Evolutionary conservation across 768 basidiomycete species (phyloP), one percentile per base, ranked within the genome.

Genomic region (Rhodosporidiobolus sp.): DNA sequence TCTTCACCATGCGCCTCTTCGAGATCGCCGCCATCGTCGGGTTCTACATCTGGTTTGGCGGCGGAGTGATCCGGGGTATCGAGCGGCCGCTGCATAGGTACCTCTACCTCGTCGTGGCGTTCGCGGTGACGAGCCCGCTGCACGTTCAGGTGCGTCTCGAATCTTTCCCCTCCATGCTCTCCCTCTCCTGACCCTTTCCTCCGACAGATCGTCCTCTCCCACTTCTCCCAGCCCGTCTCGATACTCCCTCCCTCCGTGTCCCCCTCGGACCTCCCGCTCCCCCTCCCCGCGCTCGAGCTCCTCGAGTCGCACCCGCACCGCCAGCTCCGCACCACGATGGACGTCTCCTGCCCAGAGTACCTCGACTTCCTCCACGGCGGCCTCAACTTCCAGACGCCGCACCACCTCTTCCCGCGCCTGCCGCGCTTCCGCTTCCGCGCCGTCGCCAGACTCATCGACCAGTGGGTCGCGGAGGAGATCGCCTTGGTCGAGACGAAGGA

Each of bases 341-440:
- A 99, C 81, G 92, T 99, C 53, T 87, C 91, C 72, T 98, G 96
- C 82, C 87, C 88, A 4, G 85, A 88, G 2, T 86, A 87, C 45
- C 85, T 97, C 76, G 90, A 86, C 63, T 97, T 94, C 79, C 82
- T 99, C 46, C 96, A 99, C 78, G 96, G 96, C 19, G 96, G 96
- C n/a, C 86, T 99, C 28, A 92, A 99, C 77, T 87, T 98, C 20
- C 96, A 99, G 81, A 92, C 97, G 54, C 93, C 95, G 4, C 96
- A 99, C 77, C 94, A 97, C 81, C 86, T 98, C 69, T 97, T 97
- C 84, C 96, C 96, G 28, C 88, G 96, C 19, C 84, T 97, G 2
- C 96, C 96, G 4, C 85, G 96, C 50, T 95, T 98, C 84, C 94
- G 96, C 80, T 85, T 99, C 64, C 86, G 87, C 48, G 84, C 87